phyloP scores from a whole-genome alignment of 2,329 filamentous ascomycete species.

The Colletotrichum somersetense region DNA sequence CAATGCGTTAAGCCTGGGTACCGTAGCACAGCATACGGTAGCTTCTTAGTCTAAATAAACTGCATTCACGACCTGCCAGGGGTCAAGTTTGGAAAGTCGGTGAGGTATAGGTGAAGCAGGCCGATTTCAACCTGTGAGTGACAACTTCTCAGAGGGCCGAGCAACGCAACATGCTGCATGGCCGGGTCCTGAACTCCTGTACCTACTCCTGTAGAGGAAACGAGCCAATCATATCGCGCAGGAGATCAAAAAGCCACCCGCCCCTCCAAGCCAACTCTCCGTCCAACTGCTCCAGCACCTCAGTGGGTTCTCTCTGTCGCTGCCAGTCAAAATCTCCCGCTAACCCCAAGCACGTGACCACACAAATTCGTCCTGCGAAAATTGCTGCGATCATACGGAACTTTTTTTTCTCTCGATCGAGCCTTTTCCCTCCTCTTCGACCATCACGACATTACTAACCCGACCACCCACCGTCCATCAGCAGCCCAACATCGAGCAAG shows the following conservation, averaged over 20 bases:
- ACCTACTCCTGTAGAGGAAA: neutral
- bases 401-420: conserved; percentile 21
- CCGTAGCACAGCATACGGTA: conserved; percentile 16
- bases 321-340: conserved; percentile 38
- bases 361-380: conserved; percentile 43
- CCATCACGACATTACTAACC: conserved; percentile 47
- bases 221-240: conserved; percentile 8
- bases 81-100: conserved; percentile 14
- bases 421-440: conserved; percentile 42
- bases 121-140: neutral
- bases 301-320: neutral
- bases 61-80: neutral
- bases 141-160: no score
- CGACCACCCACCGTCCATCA: conserved; percentile 48
- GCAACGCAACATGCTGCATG: neutral
- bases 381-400: conserved; percentile 20
- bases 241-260: neutral
- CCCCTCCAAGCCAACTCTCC: neutral
- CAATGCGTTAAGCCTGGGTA: neutral
- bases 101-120: conserved; percentile 4
- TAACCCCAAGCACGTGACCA: conserved; percentile 46
- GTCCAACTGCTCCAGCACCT: neutral
- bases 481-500: conserved; percentile 50
- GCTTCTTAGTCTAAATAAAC: neutral
- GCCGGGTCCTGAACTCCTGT: no score